phyloP scores from a whole-genome alignment of 2,329 filamentous ascomycete species.

The Claviceps pusilla region DNA sequence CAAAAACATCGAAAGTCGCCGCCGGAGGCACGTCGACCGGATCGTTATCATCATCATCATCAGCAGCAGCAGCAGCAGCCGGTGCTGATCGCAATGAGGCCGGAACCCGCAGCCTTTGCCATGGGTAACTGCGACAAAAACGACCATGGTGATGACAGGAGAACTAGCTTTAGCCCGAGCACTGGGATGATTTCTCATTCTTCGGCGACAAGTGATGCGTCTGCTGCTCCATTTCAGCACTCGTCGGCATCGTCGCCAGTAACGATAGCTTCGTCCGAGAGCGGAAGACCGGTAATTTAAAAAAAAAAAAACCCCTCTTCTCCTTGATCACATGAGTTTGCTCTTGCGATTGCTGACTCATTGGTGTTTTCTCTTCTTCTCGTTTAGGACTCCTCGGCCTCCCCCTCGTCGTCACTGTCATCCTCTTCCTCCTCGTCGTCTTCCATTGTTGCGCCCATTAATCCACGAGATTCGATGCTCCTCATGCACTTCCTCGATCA shows the following conservation, averaged over 20 bases:
- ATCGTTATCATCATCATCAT: background rate
- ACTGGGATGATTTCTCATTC: background rate
- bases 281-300: background rate
- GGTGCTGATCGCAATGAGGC: background rate
- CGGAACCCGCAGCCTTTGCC: background rate
- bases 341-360: background rate
- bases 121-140: background rate
- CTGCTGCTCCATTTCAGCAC: background rate
- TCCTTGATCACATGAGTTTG: background rate
- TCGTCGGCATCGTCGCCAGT: background rate
- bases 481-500: slow-evolving; percentile 16
- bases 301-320: no score
- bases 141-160: background rate
- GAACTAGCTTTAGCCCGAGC: background rate
- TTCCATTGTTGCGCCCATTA: background rate
- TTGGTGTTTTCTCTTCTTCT: background rate
- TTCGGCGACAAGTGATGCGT: background rate
- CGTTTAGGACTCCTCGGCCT: background rate
- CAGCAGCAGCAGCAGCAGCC: background rate
- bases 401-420: background rate
- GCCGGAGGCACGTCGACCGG: background rate
- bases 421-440: background rate
- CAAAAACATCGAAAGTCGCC: background rate
- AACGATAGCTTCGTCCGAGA: background rate
- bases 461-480: slow-evolving; percentile 13